Base-by-base conservation (phyloP, 345 rosid species). In the Sisymbrium altissimum region DNA sequence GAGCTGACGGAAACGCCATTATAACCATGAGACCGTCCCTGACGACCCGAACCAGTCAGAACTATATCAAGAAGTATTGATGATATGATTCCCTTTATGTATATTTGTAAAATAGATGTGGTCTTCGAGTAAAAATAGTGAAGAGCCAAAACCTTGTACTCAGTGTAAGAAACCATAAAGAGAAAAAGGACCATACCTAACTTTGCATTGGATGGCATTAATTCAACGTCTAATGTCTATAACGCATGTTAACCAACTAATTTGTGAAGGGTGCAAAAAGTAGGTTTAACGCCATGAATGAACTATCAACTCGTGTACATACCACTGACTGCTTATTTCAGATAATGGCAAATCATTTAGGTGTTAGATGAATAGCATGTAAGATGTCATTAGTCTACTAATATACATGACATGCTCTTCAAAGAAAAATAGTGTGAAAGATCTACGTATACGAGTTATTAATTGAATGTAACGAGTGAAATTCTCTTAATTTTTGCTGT, bases 401-500 rank as follows among this genome's bases (percentile, higher is more conserved):
- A 6, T 14, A 43, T 43, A 43, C 48, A 14, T 27, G 58, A 25
- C 58, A 27, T 3, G 7, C 39, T 58, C 11, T 5, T 4, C 15
- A 2, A 3, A 58, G 25, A 6, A 11, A 56, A 57, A 57, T 9
- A 10, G 2, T 33, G 46, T 48, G 30, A 36, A 21, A 35, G 10
- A 15, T 13, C 3, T 60, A 59, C 27, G 54, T 35, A 19, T 13
- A n/a, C 0, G 39, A 17, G 2, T 5, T 14, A 35, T 3, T 6
- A 70, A 39, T 29, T 41, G 40, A 17, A 40, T 61, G 63, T 50
- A 46, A 50, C 14, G 41, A 61, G 48, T 53, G 64, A 63, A 32
- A 33, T 6, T 6, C 30, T 12, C 52, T 3, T 3, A 52, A 14
- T 7, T 6, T 15, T 40, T 63, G 49, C 7, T 46, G 53, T 63